Evolutionary conservation across 257 asterid species (phyloP).

Genomic region (Hygrophila difformis): DNA sequence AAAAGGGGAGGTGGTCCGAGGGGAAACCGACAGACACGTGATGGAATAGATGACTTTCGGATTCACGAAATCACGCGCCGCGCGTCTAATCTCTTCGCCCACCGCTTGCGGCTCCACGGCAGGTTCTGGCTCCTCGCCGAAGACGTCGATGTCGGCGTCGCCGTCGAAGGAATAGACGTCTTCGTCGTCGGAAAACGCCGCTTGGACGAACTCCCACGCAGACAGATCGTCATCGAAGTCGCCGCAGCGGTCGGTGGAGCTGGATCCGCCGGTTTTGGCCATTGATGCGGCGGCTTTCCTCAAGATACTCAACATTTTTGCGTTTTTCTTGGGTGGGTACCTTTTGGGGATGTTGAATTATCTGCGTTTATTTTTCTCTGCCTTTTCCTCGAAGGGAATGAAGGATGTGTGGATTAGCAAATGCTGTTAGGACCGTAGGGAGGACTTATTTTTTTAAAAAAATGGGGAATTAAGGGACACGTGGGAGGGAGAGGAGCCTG

Average conservation of each 20-base stretch:
- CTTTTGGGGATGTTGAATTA: too few relatives aligned
- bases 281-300: slow-evolving; percentile 28
- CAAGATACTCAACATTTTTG: slow-evolving; percentile 34
- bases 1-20: slow-evolving; percentile 20
- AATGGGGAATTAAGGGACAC: slow-evolving; percentile 12
- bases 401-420: too few relatives aligned
- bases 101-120: slow-evolving; percentile 7
- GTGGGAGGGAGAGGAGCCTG: slow-evolving; percentile 11
- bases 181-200: slow-evolving; percentile 49
- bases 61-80: neutral
- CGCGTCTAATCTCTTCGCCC: slow-evolving; percentile 10
- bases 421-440: neutral
- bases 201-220: slow-evolving; percentile 70
- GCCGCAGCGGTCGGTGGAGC: slow-evolving; percentile 20
- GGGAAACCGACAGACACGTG: slow-evolving; percentile 25
- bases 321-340: too few relatives aligned
- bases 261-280: slow-evolving; percentile 30
- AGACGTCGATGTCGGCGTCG: slow-evolving; percentile 16
- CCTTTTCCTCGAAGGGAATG: too few relatives aligned
- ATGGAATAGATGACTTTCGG: slow-evolving; percentile 17
- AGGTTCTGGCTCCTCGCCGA: neutral
- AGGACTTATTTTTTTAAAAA: neutral
- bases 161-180: slow-evolving; percentile 39
- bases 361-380: too few relatives aligned
- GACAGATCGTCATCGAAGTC: slow-evolving; percentile 39